A percentile compares a stretch with the other conserved stretches of the same genome.
Evolutionary conservation across 192 early-diverging fungal genomes (phyloP).

Genomic region (Gamsiella multidivaricata): DNA sequence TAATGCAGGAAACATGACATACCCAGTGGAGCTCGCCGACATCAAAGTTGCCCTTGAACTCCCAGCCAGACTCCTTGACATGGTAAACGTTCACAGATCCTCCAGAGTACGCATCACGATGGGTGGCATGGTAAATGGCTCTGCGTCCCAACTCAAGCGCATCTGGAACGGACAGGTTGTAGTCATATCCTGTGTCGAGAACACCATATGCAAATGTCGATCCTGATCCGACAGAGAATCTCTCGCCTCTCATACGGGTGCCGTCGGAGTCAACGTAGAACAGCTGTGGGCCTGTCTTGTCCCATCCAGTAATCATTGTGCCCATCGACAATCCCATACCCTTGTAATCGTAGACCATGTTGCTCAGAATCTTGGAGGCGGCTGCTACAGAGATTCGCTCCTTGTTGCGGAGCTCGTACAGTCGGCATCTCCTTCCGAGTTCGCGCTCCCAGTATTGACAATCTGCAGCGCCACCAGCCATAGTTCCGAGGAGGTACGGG

Average conservation of each 20-base stretch:
- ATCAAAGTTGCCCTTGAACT: slow-evolving; percentile 83
- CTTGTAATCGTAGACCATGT: slow-evolving; percentile 98
- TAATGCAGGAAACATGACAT: neutral
- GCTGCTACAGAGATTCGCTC: slow-evolving; percentile 98
- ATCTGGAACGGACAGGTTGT: slow-evolving; percentile 83
- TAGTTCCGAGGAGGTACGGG: slow-evolving; percentile 96
- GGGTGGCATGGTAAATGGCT: slow-evolving; percentile 96
- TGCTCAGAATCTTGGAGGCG: slow-evolving; percentile 95
- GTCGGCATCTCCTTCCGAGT: slow-evolving; percentile 90
- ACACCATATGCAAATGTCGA: slow-evolving; percentile 99
- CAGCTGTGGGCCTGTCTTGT: slow-evolving; percentile 92
- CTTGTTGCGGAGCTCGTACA: slow-evolving; percentile 98
- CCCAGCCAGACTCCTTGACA: slow-evolving; percentile 92
- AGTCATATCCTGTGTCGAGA: slow-evolving; percentile 88
- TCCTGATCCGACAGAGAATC: slow-evolving; percentile 99
- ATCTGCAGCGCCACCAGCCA: slow-evolving; percentile 99
- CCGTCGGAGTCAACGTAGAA: slow-evolving; percentile 99
- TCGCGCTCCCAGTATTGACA: slow-evolving; percentile 99
- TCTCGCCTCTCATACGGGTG: slow-evolving; percentile 82
- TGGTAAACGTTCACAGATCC: slow-evolving; percentile 91
- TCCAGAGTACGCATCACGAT: slow-evolving; percentile 94
- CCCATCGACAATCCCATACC: slow-evolving; percentile 99
- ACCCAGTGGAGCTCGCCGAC: slow-evolving; percentile 86
- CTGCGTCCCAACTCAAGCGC: slow-evolving; percentile 92
- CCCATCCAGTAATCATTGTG: slow-evolving; percentile 99